Conservation (phyloP, 2,329 filamentous ascomycete genomes). For the Aureobasidium sp. region DNA sequence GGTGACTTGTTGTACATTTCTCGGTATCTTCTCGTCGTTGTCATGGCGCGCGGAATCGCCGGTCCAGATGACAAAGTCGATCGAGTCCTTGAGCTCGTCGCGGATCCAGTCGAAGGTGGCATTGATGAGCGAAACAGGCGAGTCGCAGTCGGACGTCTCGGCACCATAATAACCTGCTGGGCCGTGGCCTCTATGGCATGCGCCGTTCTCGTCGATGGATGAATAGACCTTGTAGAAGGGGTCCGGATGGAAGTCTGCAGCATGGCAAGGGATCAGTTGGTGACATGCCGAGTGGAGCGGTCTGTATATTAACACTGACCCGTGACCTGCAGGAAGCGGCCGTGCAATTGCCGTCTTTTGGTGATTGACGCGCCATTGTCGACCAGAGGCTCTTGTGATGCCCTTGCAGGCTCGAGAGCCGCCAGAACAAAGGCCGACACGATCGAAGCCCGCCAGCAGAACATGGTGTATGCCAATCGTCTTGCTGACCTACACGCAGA, state of each 20-base stretch:
- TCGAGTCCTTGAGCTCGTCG: constrained; percentile 26
- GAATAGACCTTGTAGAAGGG: constrained; percentile 73
- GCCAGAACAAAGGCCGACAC: neutral
- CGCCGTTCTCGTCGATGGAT: constrained; percentile 56
- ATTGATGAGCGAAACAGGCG: constrained; percentile 70
- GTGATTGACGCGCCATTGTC: constrained; percentile 6
- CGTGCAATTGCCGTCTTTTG: constrained; percentile 32
- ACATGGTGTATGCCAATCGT: neutral
- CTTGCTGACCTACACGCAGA: neutral
- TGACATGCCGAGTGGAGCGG: constrained; percentile 14
- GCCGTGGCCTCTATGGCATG: constrained; percentile 74
- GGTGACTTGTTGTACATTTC: constrained; percentile 65
- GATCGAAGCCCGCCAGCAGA: neutral
- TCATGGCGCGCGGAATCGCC: constrained; percentile 32
- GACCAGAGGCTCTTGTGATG: constrained; percentile 10
- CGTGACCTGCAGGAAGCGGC: constrained; percentile 81
- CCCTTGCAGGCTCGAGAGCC: neutral
- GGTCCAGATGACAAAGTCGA: constrained; percentile 33
- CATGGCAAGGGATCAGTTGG: constrained; percentile 11
- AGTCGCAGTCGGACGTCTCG: constrained; percentile 82
- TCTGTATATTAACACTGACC: constrained; percentile 43
- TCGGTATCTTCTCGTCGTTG: constrained; percentile 50
- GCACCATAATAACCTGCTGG: constrained; percentile 74
- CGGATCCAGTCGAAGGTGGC: constrained; percentile 86
- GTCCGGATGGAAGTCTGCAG: constrained; percentile 81